A percentile compares a stretch with the other conserved stretches of the same genome.
These are phyloP conservation scores for Hymenochaete sp. DNA, from an alignment of 1,284 basidiomycete genomes.

Conservation along the genomic window DNA sequence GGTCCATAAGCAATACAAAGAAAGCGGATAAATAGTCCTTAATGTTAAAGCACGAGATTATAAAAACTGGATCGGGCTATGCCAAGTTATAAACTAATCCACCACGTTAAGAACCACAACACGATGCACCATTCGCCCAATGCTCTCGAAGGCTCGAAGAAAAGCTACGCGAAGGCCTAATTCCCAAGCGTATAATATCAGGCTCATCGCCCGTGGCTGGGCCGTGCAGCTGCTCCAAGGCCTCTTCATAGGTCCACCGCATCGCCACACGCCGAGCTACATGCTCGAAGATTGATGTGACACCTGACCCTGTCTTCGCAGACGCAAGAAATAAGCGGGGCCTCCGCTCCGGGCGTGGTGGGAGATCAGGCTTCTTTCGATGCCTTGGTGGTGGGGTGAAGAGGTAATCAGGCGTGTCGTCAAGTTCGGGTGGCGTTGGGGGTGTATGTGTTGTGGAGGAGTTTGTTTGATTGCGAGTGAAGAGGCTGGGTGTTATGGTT, in stretches of 20 bases:
- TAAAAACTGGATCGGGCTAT: no score
- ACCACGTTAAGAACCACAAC: slow-evolving; percentile 14
- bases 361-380: slow-evolving; percentile 18
- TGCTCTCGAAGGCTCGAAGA: background rate
- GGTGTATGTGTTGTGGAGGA: slow-evolving; percentile 16
- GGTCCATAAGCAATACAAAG: no score
- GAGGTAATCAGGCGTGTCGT: slow-evolving; percentile 3
- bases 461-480: slow-evolving; percentile 32
- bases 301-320: slow-evolving; percentile 66
- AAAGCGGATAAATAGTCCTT: no score
- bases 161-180: background rate
- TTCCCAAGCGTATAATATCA: slow-evolving; percentile 20
- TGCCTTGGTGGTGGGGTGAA: slow-evolving; percentile 19
- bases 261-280: slow-evolving; percentile 49
- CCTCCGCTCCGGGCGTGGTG: slow-evolving; percentile 36
- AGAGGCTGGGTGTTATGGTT: slow-evolving; percentile 57
- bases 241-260: slow-evolving; percentile 57
- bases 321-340: slow-evolving; percentile 64
- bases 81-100: no score
- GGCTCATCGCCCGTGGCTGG: slow-evolving; percentile 22
- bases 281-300: slow-evolving; percentile 60
- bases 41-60: no score
- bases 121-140: slow-evolving; percentile 3
- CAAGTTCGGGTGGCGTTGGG: slow-evolving; percentile 17
- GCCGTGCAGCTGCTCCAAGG: slow-evolving; percentile 27